Conservation (phyloP, 2,329 filamentous ascomycete species). For the Zasmidium angulare region DNA sequence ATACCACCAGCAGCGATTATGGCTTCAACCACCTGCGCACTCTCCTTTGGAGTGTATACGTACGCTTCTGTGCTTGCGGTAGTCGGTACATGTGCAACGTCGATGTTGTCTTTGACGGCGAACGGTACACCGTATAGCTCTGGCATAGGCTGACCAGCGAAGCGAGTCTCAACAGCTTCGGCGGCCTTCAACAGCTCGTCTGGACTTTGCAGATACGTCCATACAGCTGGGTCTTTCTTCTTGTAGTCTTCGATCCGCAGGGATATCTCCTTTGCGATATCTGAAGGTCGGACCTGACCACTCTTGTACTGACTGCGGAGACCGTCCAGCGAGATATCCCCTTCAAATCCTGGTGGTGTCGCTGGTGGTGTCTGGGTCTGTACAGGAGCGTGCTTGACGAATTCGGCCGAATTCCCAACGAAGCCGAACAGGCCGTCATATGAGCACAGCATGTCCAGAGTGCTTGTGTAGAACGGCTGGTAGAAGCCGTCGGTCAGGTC, state of each 20-base stretch:
- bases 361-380: conserved; percentile 37
- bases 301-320: conserved; percentile 46
- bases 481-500: conserved; percentile 54
- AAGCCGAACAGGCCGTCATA: conserved; percentile 56
- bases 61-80: conserved; percentile 55
- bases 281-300: conserved; percentile 44
- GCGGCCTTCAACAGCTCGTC: conserved; percentile 44
- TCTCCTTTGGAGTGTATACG: conserved; percentile 47
- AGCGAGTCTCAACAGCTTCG: conserved; percentile 42
- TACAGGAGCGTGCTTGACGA: conserved; percentile 37
- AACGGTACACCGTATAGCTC: conserved; percentile 59
- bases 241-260: conserved; percentile 52
- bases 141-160: conserved; percentile 42
- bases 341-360: conserved; percentile 41
- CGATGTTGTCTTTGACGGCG: conserved; percentile 58
- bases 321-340: conserved; percentile 44
- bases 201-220: conserved; percentile 48
- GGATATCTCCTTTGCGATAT: conserved; percentile 46
- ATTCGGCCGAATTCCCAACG: conserved; percentile 43
- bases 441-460: conserved; percentile 52
- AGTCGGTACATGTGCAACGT: conserved; percentile 52
- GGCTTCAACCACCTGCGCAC: conserved; percentile 53
- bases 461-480: conserved; percentile 45
- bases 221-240: conserved; percentile 50
- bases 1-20: conserved; percentile 55